These are phyloP conservation scores for Microglena sp. DNA, from an alignment of 139 green algal species.

Conservation along the genomic window DNA sequence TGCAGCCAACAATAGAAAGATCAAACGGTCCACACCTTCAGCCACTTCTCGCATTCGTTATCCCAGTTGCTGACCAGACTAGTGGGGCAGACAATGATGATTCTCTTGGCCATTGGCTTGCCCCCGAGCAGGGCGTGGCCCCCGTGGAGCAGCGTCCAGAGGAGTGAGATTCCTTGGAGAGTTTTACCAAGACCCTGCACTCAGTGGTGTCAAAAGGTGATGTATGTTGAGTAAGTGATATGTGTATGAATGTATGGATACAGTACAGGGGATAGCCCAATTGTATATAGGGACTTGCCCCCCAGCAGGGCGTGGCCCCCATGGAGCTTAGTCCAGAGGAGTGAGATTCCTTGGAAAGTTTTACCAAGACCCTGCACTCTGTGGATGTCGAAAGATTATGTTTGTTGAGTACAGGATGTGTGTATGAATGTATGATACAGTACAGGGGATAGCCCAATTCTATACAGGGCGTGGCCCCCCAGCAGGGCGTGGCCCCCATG, in stretches of 20 bases:
- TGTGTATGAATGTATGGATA: not conserved
- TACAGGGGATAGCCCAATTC: not conserved
- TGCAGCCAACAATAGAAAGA: not conserved
- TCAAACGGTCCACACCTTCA: too few relatives aligned
- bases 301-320: not conserved
- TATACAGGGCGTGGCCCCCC: not conserved
- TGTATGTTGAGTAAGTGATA: not conserved
- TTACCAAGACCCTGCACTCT: not conserved
- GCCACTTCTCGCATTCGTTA: slow-evolving; percentile 88
- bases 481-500: not conserved
- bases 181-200: slow-evolving; percentile 65
- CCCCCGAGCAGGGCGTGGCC: slow-evolving; percentile 54
- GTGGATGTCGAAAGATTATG: not conserved
- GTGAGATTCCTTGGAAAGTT: not conserved
- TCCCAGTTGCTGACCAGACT: slow-evolving; percentile 97
- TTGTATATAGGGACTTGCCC: not conserved
- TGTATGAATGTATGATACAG: not conserved
- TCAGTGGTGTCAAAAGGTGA: too few relatives aligned
- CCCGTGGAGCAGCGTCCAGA: slow-evolving; percentile 86
- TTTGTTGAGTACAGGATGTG: not conserved
- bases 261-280: not conserved
- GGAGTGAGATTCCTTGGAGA: slow-evolving; percentile 82
- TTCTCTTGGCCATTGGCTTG: slow-evolving; percentile 58
- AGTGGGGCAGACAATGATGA: slow-evolving; percentile 97
- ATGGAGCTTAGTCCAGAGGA: not conserved